Evolutionary conservation across 805 yeast species (phyloP).

Genomic region (Zygotorulaspora chibaensis): DNA sequence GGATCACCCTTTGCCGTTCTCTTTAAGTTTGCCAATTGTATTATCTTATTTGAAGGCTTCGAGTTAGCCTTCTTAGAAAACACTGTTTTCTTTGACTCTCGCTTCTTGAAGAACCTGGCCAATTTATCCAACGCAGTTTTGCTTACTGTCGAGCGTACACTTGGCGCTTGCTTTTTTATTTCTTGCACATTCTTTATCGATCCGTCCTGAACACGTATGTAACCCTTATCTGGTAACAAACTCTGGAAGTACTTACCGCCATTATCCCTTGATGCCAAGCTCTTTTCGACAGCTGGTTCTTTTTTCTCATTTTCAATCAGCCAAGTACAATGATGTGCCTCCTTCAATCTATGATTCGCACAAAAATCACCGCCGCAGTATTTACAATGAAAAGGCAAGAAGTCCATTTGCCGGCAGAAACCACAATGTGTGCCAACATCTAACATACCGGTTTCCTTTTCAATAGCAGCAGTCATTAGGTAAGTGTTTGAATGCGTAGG

Average conservation of each 20-base stretch:
- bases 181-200: not conserved
- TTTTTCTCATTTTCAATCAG: slow-evolving; percentile 11
- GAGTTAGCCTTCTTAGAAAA: slow-evolving; percentile 8
- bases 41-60: slow-evolving; percentile 15
- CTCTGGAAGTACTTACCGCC: slow-evolving; percentile 26
- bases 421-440: slow-evolving; percentile 37
- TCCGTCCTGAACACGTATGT: slow-evolving; percentile 20
- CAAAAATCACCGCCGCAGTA: slow-evolving; percentile 31
- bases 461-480: slow-evolving; percentile 8
- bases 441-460: slow-evolving; percentile 31
- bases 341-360: slow-evolving; percentile 26
- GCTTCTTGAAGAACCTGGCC: slow-evolving; percentile 23
- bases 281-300: not conserved
- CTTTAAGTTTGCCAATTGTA: slow-evolving; percentile 19
- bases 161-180: not conserved
- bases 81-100: slow-evolving; percentile 6
- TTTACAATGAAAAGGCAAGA: slow-evolving; percentile 33
- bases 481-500: too few relatives aligned
- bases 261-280: slow-evolving; percentile 3
- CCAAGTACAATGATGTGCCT: slow-evolving; percentile 27
- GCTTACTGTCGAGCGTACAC: slow-evolving; percentile 14
- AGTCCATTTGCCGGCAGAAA: slow-evolving; percentile 32
- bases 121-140: slow-evolving; percentile 26
- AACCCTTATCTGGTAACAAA: slow-evolving; percentile 30
- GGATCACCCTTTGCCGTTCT: slow-evolving; percentile 28